Percentiles rank a stretch among this genome's conserved stretches.
Conservation (phyloP, 2,329 filamentous ascomycete genomes). For the Arthrobotrys musiformis region DNA sequence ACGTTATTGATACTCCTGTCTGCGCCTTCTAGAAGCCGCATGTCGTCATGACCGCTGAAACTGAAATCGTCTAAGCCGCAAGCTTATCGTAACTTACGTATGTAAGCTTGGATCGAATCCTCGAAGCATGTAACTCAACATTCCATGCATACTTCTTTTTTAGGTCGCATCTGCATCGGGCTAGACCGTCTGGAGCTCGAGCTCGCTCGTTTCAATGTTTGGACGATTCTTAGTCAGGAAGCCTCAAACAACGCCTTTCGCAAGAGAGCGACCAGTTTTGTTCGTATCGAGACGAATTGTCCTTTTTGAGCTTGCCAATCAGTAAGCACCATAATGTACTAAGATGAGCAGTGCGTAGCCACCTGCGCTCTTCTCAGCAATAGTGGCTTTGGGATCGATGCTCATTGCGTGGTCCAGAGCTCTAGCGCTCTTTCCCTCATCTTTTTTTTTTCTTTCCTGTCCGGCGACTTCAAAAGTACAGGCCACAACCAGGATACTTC, state of each 20-base stretch:
- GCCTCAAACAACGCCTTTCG: slow-evolving; percentile 19
- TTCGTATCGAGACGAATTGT: neutral
- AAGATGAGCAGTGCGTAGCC: neutral
- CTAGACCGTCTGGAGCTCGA: neutral
- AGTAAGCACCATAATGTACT: neutral
- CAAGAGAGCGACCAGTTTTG: neutral
- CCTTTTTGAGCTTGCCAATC: neutral
- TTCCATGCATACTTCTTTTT: neutral
- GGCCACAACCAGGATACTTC: slow-evolving; percentile 3
- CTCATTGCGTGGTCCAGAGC: slow-evolving; percentile 5
- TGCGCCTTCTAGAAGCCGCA: slow-evolving; percentile 11
- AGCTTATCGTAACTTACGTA: slow-evolving; percentile 8
- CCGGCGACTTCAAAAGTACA: neutral
- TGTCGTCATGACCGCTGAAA: slow-evolving; percentile 9
- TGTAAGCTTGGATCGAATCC: too few species aligned
- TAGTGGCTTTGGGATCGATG: neutral
- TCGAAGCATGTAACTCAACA: neutral
- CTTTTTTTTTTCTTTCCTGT: neutral
- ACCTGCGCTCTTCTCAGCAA: neutral
- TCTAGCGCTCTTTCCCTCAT: neutral
- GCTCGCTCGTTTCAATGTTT: neutral
- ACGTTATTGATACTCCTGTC: neutral
- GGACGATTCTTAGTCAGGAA: slow-evolving; percentile 13
- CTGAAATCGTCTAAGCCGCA: slow-evolving; percentile 11
- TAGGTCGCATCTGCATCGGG: neutral